These are phyloP conservation scores for Sugiyamaella marilandica DNA, from an alignment of 805 yeast species.

Conservation along the genomic window DNA sequence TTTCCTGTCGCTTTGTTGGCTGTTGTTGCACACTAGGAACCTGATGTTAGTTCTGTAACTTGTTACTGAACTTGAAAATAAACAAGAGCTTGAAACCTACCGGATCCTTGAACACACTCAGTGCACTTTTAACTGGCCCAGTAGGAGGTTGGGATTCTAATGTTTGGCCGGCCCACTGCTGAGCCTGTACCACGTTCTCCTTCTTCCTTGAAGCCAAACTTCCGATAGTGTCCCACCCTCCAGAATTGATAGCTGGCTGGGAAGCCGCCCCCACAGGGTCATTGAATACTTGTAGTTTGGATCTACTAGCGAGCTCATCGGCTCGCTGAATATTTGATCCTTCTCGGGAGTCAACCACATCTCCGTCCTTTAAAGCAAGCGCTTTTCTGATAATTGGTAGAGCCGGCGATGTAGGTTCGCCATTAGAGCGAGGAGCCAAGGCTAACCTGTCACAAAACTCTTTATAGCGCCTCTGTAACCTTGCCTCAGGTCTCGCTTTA, in stretches of 20 bases:
- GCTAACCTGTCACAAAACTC: slow-evolving; percentile 42
- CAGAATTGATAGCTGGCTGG: slow-evolving; percentile 11
- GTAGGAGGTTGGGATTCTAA: slow-evolving; percentile 15
- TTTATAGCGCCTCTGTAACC: slow-evolving; percentile 41
- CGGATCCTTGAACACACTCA: slow-evolving; percentile 16
- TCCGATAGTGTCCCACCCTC: slow-evolving; percentile 46
- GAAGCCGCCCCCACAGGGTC: slow-evolving; percentile 31
- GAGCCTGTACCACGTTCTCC: slow-evolving; percentile 55
- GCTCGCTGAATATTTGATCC: slow-evolving; percentile 2
- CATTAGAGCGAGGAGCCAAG: slow-evolving; percentile 22
- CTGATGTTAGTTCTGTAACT: background rate
- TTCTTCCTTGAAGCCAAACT: slow-evolving; percentile 48
- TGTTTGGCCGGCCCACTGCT: slow-evolving; percentile 60
- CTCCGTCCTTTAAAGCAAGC: slow-evolving; percentile 38
- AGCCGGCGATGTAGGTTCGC: slow-evolving; percentile 36
- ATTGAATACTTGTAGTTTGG: slow-evolving; percentile 40
- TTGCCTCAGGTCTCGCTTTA: slow-evolving; percentile 59
- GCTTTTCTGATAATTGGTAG: slow-evolving; percentile 33
- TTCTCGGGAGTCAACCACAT: slow-evolving; percentile 16
- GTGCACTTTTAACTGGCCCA: slow-evolving; percentile 1
- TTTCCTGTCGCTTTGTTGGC: slow-evolving; percentile 17
- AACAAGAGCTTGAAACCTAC: background rate
- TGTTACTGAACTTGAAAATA: background rate
- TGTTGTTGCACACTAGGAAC: slow-evolving; percentile 4
- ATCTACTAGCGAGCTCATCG: slow-evolving; percentile 18